Conservation (phyloP, 225 moss, liverwort and hornwort genomes). For the Bryoerythrophyllum caledonicum region DNA sequence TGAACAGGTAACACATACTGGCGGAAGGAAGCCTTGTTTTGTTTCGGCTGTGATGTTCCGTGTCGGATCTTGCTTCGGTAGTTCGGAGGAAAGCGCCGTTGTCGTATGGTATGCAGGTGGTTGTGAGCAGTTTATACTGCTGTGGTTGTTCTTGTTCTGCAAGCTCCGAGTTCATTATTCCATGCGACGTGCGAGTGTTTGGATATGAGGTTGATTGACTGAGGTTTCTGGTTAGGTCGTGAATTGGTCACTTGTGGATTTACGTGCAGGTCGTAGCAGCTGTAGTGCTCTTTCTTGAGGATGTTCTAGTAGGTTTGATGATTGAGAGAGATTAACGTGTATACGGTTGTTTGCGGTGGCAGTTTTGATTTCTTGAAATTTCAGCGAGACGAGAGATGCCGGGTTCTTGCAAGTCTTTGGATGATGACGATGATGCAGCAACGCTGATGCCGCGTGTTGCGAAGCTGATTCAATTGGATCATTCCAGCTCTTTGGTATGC, state of each 20-base stretch:
- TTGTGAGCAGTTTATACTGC: background rate
- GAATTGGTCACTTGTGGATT: background rate
- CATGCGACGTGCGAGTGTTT: background rate
- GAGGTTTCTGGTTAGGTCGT: background rate
- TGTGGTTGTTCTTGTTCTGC: background rate
- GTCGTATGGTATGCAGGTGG: too few species aligned
- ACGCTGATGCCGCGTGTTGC: conserved; percentile 44
- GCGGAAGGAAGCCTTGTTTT: too few species aligned
- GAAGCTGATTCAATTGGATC: conserved; percentile 34
- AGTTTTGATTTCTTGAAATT: conserved; percentile 1
- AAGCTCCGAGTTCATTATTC: background rate
- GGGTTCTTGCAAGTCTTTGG: conserved; percentile 12
- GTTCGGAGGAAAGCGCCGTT: too few species aligned
- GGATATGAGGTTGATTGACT: background rate
- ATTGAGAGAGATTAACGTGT: conserved; percentile 1
- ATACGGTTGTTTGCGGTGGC: background rate
- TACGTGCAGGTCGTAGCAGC: too few species aligned
- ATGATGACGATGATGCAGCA: conserved; percentile 22
- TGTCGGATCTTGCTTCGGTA: too few species aligned
- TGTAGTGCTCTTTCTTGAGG: conserved; percentile 3
- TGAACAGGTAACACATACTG: too few species aligned
- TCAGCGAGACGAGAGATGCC: conserved; percentile 25
- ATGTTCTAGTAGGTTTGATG: background rate
- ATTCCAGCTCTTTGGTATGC: conserved; percentile 33
- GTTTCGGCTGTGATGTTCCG: too few species aligned